phyloP scores from a whole-genome alignment of 352 stramenopile species.

The Chrysophaeum taylorii region DNA sequence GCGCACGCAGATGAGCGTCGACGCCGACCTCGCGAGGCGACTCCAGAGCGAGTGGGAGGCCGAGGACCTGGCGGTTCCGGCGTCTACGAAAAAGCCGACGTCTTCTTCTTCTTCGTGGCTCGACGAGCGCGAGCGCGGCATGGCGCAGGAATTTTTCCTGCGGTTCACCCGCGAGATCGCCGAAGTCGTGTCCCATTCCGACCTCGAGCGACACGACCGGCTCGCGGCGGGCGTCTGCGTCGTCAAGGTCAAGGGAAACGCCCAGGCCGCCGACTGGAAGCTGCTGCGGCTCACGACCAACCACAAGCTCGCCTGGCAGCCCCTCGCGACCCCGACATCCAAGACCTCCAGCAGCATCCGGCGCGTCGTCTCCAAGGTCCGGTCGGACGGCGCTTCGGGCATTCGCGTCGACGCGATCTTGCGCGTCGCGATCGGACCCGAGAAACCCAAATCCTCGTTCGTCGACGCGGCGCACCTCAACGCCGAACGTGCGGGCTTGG shows the following conservation, averaged over 20 bases:
- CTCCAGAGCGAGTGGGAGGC: too few relatives aligned
- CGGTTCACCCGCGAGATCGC: not conserved
- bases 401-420: not conserved
- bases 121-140: not conserved
- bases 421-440: not conserved
- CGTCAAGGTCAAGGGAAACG: not conserved
- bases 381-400: not conserved
- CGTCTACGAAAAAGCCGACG: too few relatives aligned
- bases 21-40: not conserved
- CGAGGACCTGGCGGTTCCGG: too few relatives aligned
- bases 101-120: too few relatives aligned
- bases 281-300: not conserved
- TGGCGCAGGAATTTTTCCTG: not conserved
- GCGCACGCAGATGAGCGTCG: not conserved
- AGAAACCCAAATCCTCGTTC: not conserved
- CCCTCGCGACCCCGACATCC: too few relatives aligned
- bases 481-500: not conserved
- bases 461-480: not conserved
- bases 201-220: not conserved
- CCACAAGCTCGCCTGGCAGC: not conserved
- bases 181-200: not conserved
- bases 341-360: too few relatives aligned
- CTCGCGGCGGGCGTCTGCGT: not conserved
- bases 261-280: not conserved
- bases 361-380: not conserved